Base-by-base conservation (phyloP, 2,329 filamentous ascomycete species). In the Talaromyces albobiverticillius region DNA sequence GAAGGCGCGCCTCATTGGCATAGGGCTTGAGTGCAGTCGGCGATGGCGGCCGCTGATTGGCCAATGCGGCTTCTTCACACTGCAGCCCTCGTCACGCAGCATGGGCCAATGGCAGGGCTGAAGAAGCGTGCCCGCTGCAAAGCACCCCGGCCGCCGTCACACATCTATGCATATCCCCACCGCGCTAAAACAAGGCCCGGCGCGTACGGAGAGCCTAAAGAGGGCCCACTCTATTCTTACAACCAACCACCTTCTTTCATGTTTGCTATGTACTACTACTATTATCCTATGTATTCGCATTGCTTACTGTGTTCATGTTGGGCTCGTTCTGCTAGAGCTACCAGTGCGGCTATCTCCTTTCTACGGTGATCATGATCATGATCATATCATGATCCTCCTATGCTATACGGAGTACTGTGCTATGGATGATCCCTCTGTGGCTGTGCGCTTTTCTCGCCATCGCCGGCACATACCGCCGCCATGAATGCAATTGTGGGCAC, bases 21-120 rank as follows among this genome's bases (percentile, higher is more conserved):
- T 32, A 43, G 32, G 43, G 43, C 38, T 34, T 20, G 50, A 8
- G 8, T 13, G 16, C 16, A 26, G n/a, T n/a, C n/a, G n/a, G n/a
- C n/a, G n/a, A n/a, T n/a, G n/a, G n/a, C n/a, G n/a, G n/a, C n/a
- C 25, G 34, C 40, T 55, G 53, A 55, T 55, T 55, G 53, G 53
- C 43, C 18, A 32, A 29, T 36, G 31, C 36, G 38, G 45, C 29
- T 47, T 49, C 40, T 51, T 45, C 46, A 55, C 51, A 10, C 16
- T 51, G 53, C 53, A 55, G 53, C 53, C 53, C 29, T 46, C 46
- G 31, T 55, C 53, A 55, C 53, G 23, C 22, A 13, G 26, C 10
- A 5, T 10, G 11, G 10, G 42, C 53, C 47, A 55, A 55, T 51
- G 13, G 49, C 22, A 11, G 40, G 13, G 32, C 53, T 55, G 53